Base-by-base conservation (phyloP, 1,139 yeast species). In the Debaryomycetaceae sp. region DNA sequence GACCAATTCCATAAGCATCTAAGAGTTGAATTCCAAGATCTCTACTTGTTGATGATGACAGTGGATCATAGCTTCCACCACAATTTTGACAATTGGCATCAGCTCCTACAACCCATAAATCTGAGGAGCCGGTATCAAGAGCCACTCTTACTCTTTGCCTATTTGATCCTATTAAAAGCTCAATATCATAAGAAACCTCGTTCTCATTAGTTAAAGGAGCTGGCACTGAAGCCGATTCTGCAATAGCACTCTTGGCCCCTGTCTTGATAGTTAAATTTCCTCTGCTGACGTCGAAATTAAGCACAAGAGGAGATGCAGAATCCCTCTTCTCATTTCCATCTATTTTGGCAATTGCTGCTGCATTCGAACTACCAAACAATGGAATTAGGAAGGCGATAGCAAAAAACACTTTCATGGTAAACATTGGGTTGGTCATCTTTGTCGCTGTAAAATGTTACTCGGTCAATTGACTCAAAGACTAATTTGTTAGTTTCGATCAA, bases 11-110 rank as follows among this genome's bases (percentile, higher is more conserved):
- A 45, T 68, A 69, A 6, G 49, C 52, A 5, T 84, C 74, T 29
- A 65, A 60, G 56, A 81, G 81, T 29, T 67, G 57, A 5, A 84
- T 74, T 29, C 65, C 60, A 56, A 81, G 81, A 29, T 67, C 57
- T 29, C 61, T 53, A 61, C 71, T 82, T 13, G 82, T 59, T 1
- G 74, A 51, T 1, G 87, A 81, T 7, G 57, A 47, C 11, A 64
- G 49, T 24, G 68, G 64, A 55, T 82, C 70, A 56, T 80, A 83
- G 6, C 81, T 69, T 8, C 29, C 14, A 6, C 20, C 38, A 14
- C 6, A 5, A 5, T n/a, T 23, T 5, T 17, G n/a, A 20, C 38
- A 34, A 24, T 14, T 9, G 17, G 38, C 38, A 27, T 27, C 23
- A 5, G 39, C n/a, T 14, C 38, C 38, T 14, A 24, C 8, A 27